Base-by-base conservation (phyloP, 2,329 filamentous ascomycete genomes). In the Fusarium redolens region DNA sequence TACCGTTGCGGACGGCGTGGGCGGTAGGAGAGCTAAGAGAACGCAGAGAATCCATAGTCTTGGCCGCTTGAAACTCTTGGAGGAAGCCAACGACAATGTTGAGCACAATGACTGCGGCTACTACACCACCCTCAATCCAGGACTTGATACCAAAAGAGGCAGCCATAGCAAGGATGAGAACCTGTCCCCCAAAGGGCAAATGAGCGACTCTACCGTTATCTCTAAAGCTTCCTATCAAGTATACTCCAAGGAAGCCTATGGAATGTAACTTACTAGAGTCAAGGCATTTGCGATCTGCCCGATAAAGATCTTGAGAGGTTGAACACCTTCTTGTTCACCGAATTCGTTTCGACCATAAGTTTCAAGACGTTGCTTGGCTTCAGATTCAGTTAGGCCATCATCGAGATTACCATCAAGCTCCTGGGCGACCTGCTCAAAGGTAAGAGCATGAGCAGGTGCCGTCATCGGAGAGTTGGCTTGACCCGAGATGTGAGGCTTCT, bases 241-340 rank as follows among this genome's bases (percentile, higher is more conserved):
- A 13, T 18, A 45, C 25, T 57, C n/a, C 40, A 10, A 22, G 47
- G 58, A 61, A 50, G 60, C 56, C 38, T 20, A 40, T 25, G 31
- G 22, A 52, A 73, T 56, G 41, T 22, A 58, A 71, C 79, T 77
- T 77, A 91, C 91, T 80, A 93, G 79, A 72, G 89, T 92, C 88
- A 93, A 89, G 18, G 91, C 91, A 80, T 93, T 93, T 66, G 90
- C 90, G 59, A 93, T 84, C 77, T 93, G 91, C 37, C 87, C 85
- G 54, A 92, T 83, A 28, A 93, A 81, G 68, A 93, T 92, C 77
- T 91, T 91, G 61, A 87, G 73, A 33, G 89, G 86, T 61, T 88
- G 88, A 28, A 93, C 90, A 13, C 88, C 88, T 59, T 86, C 83
- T 11, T 84, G 86, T 51, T 90, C 88, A 57, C 90, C 89, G 15